Evolutionary conservation across 495 filamentous ascomycete genomes (phyloP).

Genomic region (Aeminium ludgeri): DNA sequence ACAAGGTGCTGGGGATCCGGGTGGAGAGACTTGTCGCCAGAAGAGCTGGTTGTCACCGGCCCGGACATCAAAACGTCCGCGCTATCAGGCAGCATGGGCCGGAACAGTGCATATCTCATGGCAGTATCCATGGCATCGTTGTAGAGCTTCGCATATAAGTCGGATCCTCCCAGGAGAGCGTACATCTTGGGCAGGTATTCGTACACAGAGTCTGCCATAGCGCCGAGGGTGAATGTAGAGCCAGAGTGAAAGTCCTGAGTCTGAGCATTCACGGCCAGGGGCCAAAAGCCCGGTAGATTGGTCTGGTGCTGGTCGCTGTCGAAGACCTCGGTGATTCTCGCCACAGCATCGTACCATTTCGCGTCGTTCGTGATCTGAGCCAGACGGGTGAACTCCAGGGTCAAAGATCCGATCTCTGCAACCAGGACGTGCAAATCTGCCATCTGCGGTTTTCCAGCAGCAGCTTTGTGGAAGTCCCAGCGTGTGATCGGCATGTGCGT

Average conservation of each 20-base stretch:
- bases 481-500: conserved; percentile 30
- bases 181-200: conserved; percentile 33
- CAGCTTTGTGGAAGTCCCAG: conserved; percentile 32
- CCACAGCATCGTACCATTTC: conserved; percentile 24
- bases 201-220: conserved; percentile 25
- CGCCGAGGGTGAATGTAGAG: conserved; percentile 22
- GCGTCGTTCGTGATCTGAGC: conserved; percentile 23
- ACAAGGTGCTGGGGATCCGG: conserved; percentile 38
- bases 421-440: conserved; percentile 28
- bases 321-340: conserved; percentile 20
- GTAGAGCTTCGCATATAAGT: conserved; percentile 22
- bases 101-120: conserved; percentile 22
- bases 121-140: conserved; percentile 20
- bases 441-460: conserved; percentile 23
- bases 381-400: conserved; percentile 24
- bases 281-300: conserved; percentile 26
- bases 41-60: conserved; percentile 10
- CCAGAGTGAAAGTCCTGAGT: conserved; percentile 28
- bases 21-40: conserved; percentile 15
- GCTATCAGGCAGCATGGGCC: conserved; percentile 23
- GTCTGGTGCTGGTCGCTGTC: conserved; percentile 23
- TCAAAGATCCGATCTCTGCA: conserved; percentile 24
- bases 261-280: conserved; percentile 24
- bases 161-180: conserved; percentile 26
- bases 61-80: conserved; percentile 25